phyloP scores from a whole-genome alignment of 2,329 filamentous ascomycete species.

The Talaromyces sp. region DNA sequence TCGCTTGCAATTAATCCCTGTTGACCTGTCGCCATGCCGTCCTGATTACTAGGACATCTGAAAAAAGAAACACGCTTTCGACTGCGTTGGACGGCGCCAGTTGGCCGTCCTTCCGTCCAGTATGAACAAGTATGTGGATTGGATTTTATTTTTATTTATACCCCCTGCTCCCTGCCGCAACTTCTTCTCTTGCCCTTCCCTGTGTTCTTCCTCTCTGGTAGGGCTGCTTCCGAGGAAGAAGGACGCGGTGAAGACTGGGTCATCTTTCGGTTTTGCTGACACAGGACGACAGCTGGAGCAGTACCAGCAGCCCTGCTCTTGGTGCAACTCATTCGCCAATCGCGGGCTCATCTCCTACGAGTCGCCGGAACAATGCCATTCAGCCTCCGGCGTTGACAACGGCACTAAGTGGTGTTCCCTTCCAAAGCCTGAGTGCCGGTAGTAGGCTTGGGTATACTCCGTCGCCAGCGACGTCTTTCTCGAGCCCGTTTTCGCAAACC shows the following conservation, averaged over 20 bases:
- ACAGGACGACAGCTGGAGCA: slow-evolving; percentile 8
- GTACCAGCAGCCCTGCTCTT: slow-evolving; percentile 7
- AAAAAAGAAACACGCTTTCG: background rate
- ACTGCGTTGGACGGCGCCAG: background rate
- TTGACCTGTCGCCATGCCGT: slow-evolving; percentile 3
- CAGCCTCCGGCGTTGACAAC: slow-evolving; percentile 41
- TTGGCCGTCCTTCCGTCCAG: background rate
- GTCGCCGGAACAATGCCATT: slow-evolving; percentile 39
- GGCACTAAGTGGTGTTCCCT: slow-evolving; percentile 29
- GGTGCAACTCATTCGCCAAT: slow-evolving; percentile 11
- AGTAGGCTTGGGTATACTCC: slow-evolving; percentile 31
- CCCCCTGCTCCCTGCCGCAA: background rate
- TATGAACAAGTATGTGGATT: background rate
- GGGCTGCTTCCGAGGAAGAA: background rate
- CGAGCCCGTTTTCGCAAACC: slow-evolving; percentile 39
- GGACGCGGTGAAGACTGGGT: background rate
- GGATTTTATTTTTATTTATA: background rate
- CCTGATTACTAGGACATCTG: background rate
- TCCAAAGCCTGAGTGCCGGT: slow-evolving; percentile 28
- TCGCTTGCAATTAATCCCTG: background rate
- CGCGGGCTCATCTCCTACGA: slow-evolving; percentile 31
- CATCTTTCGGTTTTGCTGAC: slow-evolving; percentile 4
- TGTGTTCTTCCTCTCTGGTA: background rate
- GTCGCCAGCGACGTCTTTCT: slow-evolving; percentile 40
- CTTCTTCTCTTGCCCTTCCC: background rate